Evolutionary conservation across 1,139 yeast species (phyloP), one percentile per base, ranked within the genome.

Genomic region (Debaryomyces singareniensis): DNA sequence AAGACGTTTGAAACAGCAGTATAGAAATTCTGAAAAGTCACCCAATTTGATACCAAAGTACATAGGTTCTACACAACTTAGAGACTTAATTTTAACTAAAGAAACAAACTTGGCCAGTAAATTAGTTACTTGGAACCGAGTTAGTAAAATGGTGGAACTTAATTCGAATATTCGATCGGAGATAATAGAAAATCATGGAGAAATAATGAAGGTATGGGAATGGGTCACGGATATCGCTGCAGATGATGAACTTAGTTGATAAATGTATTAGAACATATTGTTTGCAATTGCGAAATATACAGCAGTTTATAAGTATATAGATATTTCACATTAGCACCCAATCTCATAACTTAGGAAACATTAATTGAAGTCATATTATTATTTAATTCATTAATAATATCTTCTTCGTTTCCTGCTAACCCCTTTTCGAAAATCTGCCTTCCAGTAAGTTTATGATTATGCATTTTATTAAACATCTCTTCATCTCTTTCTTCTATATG

Each of bases 401-500:
- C 84, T 25, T 55, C 62, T 10, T 51, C 60, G 18, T 70, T 76
- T 36, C 76, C 78, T 26, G 83, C 93, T 46, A 87, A 70, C 29
- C 97, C 97, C 49, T 71, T 72, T 49, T 87, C 97, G 50, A 89
- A 91, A 37, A 91, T 82, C 55, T 87, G 91, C 44, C 75, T 71
- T 13, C 98, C 98, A 0, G 95, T 79, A 47, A 86, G 58, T 53
- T 80, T 82, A 9, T 91, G 93, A 31, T 66, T 68, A 47, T 82
- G 91, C 50, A 79, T 75, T n/a, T 52, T 53, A 21, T 60, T 55
- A 38, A 71, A 71, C 44, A 84, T 64, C 36, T 61, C 56, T 24
- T 58, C 56, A 40, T 77, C 70, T 38, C 74, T 64, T 30, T 61
- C 61, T 32, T 71, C 77, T 30, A 67, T 54, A 20, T 68, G 76